phyloP scores from a whole-genome alignment of 1,284 basidiomycete species.

The Crucibulum cyathiforme region DNA sequence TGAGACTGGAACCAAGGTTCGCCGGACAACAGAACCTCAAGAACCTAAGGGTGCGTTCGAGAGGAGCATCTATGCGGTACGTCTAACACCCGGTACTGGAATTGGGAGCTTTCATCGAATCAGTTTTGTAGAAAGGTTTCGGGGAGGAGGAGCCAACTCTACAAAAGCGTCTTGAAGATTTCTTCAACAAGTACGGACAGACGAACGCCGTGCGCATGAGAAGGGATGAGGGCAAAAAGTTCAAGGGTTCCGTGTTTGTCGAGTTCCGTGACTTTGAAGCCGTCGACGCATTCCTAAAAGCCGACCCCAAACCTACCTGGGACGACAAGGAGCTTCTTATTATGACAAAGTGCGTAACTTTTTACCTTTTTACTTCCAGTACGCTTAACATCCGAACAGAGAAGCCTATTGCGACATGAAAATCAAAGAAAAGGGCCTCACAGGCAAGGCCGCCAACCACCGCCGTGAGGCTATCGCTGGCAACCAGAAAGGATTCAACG shows the following conservation, averaged over 20 bases:
- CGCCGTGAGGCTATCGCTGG: conserved; percentile 59
- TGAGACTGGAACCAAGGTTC: conserved; percentile 74
- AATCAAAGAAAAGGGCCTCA: conserved; percentile 93
- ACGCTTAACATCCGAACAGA: conserved; percentile 42
- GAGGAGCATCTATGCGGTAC: conserved; percentile 83
- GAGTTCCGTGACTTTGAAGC: conserved; percentile 84
- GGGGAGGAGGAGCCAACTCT: conserved; percentile 74
- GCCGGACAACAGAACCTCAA: conserved; percentile 74
- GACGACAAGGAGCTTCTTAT: conserved; percentile 76
- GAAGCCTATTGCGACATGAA: conserved; percentile 96
- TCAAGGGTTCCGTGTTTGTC: conserved; percentile 94
- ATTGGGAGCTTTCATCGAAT: neutral
- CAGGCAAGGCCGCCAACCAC: conserved; percentile 65
- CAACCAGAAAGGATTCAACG: conserved; percentile 77
- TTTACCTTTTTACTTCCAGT: neutral
- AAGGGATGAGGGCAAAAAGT: conserved; percentile 76
- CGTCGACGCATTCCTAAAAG: conserved; percentile 79
- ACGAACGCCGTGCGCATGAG: conserved; percentile 91
- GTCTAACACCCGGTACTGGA: conserved; percentile 34
- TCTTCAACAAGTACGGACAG: conserved; percentile 83
- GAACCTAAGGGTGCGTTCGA: conserved; percentile 79
- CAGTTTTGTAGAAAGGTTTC: conserved; percentile 83
- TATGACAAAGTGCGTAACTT: conserved; percentile 81
- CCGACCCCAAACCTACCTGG: conserved; percentile 82
- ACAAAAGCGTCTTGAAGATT: conserved; percentile 82